Evolutionary conservation across 2,329 filamentous ascomycete species (phyloP).

Genomic region (Fusarium irregulare): DNA sequence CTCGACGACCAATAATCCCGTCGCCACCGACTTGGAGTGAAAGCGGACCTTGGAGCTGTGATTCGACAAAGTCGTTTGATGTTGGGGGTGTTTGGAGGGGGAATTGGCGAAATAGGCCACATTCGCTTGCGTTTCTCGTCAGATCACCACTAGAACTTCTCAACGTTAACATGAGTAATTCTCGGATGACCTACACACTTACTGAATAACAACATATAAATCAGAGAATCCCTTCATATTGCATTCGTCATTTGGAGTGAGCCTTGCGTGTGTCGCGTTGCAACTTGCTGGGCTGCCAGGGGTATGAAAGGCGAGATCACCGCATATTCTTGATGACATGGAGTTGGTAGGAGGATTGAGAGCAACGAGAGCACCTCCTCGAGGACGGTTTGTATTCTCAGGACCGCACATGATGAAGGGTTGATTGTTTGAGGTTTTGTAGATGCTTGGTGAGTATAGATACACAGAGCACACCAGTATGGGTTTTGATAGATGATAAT

Average conservation of each 20-base stretch:
- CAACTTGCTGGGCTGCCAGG: constrained; percentile 52
- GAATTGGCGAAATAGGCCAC: constrained; percentile 57
- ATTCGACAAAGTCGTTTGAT: constrained; percentile 46
- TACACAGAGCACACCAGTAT: background rate
- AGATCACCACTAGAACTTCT: constrained; percentile 57
- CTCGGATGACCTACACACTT: constrained; percentile 24
- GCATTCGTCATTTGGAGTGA: constrained; percentile 49
- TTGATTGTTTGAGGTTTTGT: background rate
- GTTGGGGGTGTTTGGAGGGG: constrained; percentile 41
- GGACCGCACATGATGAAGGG: constrained; percentile 57
- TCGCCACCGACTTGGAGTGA: constrained; percentile 58
- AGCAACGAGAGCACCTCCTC: constrained; percentile 60
- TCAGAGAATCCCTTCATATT: constrained; percentile 32
- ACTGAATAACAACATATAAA: constrained; percentile 60
- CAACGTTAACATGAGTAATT: constrained; percentile 4
- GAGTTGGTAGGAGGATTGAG: constrained; percentile 49
- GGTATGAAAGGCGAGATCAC: constrained; percentile 59
- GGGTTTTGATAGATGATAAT: background rate
- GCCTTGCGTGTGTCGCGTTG: constrained; percentile 57
- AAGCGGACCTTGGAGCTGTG: constrained; percentile 53
- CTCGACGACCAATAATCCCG: constrained; percentile 62
- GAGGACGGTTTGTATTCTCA: constrained; percentile 54
- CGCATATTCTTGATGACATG: constrained; percentile 36
- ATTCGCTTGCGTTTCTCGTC: constrained; percentile 54
- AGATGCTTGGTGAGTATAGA: background rate